Evolutionary conservation across 345 rosid genomes (phyloP).

Genomic region (Citrus sinensis): DNA sequence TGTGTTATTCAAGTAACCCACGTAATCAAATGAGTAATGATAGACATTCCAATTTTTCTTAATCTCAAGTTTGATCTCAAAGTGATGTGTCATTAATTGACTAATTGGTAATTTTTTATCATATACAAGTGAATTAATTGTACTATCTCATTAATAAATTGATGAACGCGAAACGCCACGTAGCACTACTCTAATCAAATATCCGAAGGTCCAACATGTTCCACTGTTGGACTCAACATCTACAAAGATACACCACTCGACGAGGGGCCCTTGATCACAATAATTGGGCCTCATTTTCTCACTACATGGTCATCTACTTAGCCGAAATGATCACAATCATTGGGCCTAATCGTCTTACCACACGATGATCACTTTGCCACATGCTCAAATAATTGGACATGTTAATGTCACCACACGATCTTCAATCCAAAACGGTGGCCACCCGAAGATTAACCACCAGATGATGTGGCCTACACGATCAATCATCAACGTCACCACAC

Average conservation of each 20-base stretch:
- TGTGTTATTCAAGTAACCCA: neutral
- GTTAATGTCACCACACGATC: neutral
- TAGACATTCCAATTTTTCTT: too few species aligned
- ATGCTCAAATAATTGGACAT: neutral
- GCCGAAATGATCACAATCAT: neutral
- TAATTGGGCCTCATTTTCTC: neutral
- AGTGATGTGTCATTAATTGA: too few species aligned
- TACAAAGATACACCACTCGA: neutral
- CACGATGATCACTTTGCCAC: neutral
- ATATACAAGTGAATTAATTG: rapidly evolving
- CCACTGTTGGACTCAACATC: neutral
- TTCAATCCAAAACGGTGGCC: neutral
- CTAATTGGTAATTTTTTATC: rapidly evolving
- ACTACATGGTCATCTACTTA: neutral
- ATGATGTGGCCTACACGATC: neutral
- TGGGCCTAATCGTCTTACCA: neutral
- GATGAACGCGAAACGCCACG: too few species aligned
- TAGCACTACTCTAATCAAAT: neutral
- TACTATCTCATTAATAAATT: too few species aligned
- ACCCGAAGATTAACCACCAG: neutral
- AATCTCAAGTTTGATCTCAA: too few species aligned
- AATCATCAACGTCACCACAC: neutral
- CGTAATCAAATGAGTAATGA: too few species aligned
- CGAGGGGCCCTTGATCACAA: neutral
- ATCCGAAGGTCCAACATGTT: neutral